Base-by-base conservation (phyloP, 257 asterid genomes). In the Lantana camara region DNA sequence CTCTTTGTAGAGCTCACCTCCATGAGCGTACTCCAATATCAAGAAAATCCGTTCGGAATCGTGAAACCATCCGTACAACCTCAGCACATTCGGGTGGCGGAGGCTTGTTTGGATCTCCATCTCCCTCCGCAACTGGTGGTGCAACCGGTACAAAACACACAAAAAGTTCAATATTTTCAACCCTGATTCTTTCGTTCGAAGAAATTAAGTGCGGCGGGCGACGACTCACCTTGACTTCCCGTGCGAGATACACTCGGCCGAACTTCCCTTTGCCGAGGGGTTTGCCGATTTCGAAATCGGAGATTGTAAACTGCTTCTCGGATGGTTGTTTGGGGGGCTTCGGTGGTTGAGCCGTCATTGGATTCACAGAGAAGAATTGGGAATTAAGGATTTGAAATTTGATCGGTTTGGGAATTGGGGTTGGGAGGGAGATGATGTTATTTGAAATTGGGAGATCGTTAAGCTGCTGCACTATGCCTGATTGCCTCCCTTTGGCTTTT, bases 171-270 rank as follows among this genome's bases (percentile, higher is more conserved):
- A 20, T 27, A 17, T 45, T 17, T 3, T 47, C 35, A 2, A 61
- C 3, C n/a, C 64, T 0, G 21, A 15, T 7, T 19, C 9, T 11
- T 16, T 23, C 5, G 30, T 15, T 9, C 13, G 16, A 48, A 8
- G 58, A 40, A 64, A 58, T 7, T 24, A 24, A n/a, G n/a, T n/a
- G 52, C 19, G 4, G 1, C 15, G 7, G 19, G 7, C n/a, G n/a
- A n/a, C n/a, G 17, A 15, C 1, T 24, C 30, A 85, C 97, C 95
- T 90, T 73, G 81, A 77, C 46, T 84, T 94, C 96, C 19, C 98
- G 99, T 51, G 96, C 96, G 64, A 94, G 93, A 77, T 94, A 94
- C 40, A 94, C 96, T 24, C 97, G 86, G 64, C 97, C 97, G 77
- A 90, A 90, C 73, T 88, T 90, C 46, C 98, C 99, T 66, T 73